These are phyloP conservation scores for Trypanosomatidae sp. DNA, from an alignment of 208 protist species.

Conservation along the genomic window DNA sequence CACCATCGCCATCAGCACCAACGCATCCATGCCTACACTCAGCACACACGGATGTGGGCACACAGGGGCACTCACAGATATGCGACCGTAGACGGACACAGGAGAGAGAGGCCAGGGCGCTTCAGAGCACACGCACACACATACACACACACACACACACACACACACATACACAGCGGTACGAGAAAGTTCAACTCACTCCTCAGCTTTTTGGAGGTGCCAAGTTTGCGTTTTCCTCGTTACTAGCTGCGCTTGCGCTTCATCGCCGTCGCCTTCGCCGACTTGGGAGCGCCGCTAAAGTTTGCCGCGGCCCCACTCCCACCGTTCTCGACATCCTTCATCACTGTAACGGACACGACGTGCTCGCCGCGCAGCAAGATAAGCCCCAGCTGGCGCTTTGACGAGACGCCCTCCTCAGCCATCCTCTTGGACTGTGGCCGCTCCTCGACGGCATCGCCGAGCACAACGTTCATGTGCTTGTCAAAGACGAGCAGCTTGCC, in stretches of 20 bases:
- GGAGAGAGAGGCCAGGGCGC: neutral
- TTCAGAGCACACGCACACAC: neutral
- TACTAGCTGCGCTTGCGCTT: slow-evolving; percentile 42
- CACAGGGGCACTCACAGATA: neutral
- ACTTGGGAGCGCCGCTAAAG: slow-evolving; percentile 48
- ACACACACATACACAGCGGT: neutral
- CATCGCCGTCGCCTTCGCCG: slow-evolving; percentile 31
- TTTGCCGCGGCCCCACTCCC: slow-evolving; percentile 4
- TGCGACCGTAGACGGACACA: neutral
- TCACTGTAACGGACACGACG: slow-evolving; percentile 75
- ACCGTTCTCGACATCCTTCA: slow-evolving; percentile 26
- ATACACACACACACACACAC: neutral
- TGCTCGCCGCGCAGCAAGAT: slow-evolving; percentile 85
- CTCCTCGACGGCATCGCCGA: slow-evolving; percentile 56
- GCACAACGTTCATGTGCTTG: slow-evolving; percentile 90
- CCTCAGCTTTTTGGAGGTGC: neutral
- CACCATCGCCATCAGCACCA: slow-evolving; percentile 3
- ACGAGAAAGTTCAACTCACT: neutral
- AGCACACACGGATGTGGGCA: neutral
- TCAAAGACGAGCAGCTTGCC: slow-evolving; percentile 86
- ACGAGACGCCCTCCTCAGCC: slow-evolving; percentile 46
- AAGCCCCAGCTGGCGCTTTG: slow-evolving; percentile 64
- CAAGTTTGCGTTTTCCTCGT: neutral
- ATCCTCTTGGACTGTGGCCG: slow-evolving; percentile 74
- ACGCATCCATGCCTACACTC: neutral